Conservation (phyloP, 2,329 filamentous ascomycete genomes). For the Colletotrichum siamense region DNA sequence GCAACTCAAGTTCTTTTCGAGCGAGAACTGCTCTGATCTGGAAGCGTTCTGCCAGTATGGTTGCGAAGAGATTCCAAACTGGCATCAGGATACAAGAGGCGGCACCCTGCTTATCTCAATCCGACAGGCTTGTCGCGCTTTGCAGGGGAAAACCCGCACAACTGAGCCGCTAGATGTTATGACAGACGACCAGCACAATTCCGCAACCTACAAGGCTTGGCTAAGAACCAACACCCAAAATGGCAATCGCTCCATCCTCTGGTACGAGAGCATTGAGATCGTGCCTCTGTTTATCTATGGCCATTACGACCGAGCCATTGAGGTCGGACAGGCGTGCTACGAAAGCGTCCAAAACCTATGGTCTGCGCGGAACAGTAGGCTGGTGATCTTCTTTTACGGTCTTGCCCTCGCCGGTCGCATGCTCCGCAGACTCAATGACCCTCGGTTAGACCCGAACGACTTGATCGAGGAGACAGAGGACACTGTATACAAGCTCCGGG, state of each 20-base stretch:
- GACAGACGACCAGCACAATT: conserved; percentile 71
- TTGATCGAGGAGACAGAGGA: conserved; percentile 48
- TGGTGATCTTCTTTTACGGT: conserved; percentile 66
- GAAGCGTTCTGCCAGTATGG: conserved; percentile 74
- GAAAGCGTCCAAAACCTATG: conserved; percentile 56
- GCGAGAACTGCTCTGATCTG: conserved; percentile 71
- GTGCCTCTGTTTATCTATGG: conserved; percentile 68
- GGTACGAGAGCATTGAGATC: conserved; percentile 73
- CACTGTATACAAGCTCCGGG: conserved; percentile 58
- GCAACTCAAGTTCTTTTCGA: conserved; percentile 71
- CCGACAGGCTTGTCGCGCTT: conserved; percentile 69
- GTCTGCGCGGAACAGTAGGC: conserved; percentile 63
- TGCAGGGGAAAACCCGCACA: conserved; percentile 75
- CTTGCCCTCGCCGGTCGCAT: conserved; percentile 60
- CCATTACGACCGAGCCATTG: conserved; percentile 64
- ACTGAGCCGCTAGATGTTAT: conserved; percentile 61
- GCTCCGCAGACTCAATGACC: conserved; percentile 54
- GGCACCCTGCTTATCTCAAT: conserved; percentile 72
- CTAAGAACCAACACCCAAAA: conserved; percentile 56
- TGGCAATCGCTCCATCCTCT: conserved; percentile 66
- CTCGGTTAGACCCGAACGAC: conserved; percentile 46
- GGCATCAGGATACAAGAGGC: conserved; percentile 74
- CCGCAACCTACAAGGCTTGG: conserved; percentile 65
- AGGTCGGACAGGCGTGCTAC: conserved; percentile 58
- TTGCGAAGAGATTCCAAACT: conserved; percentile 76